Evolutionary conservation across 192 early-diverging fungal species (phyloP).

Genomic region (Podila minutissima): DNA sequence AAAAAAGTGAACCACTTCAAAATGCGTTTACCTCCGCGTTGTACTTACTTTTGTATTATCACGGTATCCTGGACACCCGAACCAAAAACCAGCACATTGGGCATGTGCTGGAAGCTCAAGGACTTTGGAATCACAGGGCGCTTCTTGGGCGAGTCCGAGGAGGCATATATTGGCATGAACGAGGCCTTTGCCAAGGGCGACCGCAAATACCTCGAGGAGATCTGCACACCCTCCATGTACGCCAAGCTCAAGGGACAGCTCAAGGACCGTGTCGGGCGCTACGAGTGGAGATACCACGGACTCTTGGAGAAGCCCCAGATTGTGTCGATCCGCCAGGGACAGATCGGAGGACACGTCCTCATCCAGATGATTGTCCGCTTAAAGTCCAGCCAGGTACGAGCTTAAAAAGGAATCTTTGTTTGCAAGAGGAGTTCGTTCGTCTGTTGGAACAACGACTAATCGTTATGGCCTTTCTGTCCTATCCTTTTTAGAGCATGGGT

Average conservation of each 20-base stretch:
- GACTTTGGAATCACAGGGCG: conserved; percentile 64
- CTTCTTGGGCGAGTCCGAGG: conserved; percentile 68
- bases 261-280: conserved; percentile 60
- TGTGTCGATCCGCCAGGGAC: conserved; percentile 66
- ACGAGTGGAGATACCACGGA: conserved; percentile 71
- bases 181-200: conserved; percentile 76
- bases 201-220: conserved; percentile 59
- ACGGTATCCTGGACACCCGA: too few species aligned
- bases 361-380: conserved; percentile 74
- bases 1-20: too few species aligned
- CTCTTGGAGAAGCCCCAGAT: conserved; percentile 63
- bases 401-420: background rate
- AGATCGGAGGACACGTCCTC: conserved; percentile 58
- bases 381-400: conserved; percentile 68
- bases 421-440: background rate
- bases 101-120: conserved; percentile 61
- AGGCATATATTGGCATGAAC: conserved; percentile 72
- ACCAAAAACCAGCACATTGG: conserved; percentile 43
- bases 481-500: conserved; percentile 54
- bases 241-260: conserved; percentile 70
- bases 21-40: too few species aligned
- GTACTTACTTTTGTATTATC: too few species aligned
- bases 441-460: background rate
- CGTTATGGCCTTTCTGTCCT: background rate
- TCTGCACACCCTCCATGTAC: conserved; percentile 69